Evolutionary conservation across 768 basidiomycete species (phyloP), one percentile per base, ranked within the genome.

Genomic region (Boletus fagicola): DNA sequence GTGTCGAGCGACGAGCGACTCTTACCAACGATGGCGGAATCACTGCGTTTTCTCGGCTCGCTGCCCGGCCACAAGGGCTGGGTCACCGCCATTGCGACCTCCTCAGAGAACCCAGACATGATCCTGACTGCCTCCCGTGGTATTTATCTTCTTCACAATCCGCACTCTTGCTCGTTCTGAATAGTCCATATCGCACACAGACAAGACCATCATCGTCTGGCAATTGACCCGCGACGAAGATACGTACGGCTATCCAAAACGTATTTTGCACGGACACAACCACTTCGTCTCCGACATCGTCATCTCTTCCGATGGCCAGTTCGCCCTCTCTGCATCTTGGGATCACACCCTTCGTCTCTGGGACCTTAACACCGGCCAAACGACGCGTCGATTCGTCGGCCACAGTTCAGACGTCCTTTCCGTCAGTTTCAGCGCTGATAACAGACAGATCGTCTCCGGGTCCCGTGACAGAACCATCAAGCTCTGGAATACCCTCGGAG

Each of bases 161-260:
- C 35, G 12, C 44, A 11, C 59, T 43, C 24, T 55, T 57, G 43
- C 57, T 61, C 50, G 57, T 66, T 65, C 64, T 68, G 58, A 63
- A 63, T 64, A 2, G 49, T 36, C 40, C 52, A 54, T 44, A 62
- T 61, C 62, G 61, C 74, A 94, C 93, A 96, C 87, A 96, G 97
- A 99, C 89, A 98, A 97, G 86, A 97, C 94, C 54, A 92, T 98
- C 81, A 98, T 99, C 73, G 94, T 98, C 72, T 99, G 97, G 97
- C 90, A 94, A 75, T 81, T 99, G 72, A 97, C 96, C 66, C 92
- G 97, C 63, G 90, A 91, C 59, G 90, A 94, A 63, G 86, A 89
- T 63, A 77, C 85, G 49, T 97, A 95, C 74, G 97, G 97, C 55
- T 95, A 87, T 81, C 96, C 97, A 60, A 98, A 98, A 81, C 88